phyloP scores from a whole-genome alignment of 306 rosid species.

The Lathyrus aphaca region DNA sequence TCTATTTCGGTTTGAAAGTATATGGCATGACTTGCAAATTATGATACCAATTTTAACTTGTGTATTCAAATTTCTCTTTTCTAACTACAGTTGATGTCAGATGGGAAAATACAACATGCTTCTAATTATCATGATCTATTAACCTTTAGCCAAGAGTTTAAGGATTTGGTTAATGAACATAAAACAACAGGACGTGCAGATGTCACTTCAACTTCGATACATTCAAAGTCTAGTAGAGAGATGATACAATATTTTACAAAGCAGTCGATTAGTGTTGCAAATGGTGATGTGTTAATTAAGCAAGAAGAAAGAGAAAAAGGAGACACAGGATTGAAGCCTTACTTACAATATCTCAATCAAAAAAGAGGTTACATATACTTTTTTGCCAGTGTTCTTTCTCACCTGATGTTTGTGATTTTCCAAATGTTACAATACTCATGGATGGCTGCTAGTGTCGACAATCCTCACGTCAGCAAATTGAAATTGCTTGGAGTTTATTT shows the following conservation, averaged over 20 bases:
- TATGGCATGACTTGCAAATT: no score
- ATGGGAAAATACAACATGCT: constrained; percentile 45
- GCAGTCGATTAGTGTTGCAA: neutral
- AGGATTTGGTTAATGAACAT: constrained; percentile 59
- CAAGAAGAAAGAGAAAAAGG: constrained; percentile 46
- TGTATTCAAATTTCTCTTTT: no score
- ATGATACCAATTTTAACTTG: no score
- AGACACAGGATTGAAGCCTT: constrained; percentile 55
- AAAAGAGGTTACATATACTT: constrained; percentile 45
- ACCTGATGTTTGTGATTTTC: constrained; percentile 36
- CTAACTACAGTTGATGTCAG: constrained; percentile 53
- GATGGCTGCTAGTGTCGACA: constrained; percentile 55
- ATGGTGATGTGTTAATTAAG: constrained; percentile 34
- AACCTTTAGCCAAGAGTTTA: constrained; percentile 50
- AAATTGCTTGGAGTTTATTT: constrained; percentile 43
- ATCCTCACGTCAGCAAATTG: constrained; percentile 34
- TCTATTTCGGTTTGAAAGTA: no score
- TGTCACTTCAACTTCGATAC: neutral
- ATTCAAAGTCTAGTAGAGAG: constrained; percentile 27
- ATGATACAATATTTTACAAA: constrained; percentile 11
- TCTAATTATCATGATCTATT: constrained; percentile 50
- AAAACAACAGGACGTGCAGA: constrained; percentile 41
- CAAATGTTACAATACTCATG: constrained; percentile 53
- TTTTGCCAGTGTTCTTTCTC: constrained; percentile 20
- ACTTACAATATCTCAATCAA: constrained; percentile 55